Base-by-base conservation (phyloP, 1,284 basidiomycete species). In the Marasmius sp. region DNA sequence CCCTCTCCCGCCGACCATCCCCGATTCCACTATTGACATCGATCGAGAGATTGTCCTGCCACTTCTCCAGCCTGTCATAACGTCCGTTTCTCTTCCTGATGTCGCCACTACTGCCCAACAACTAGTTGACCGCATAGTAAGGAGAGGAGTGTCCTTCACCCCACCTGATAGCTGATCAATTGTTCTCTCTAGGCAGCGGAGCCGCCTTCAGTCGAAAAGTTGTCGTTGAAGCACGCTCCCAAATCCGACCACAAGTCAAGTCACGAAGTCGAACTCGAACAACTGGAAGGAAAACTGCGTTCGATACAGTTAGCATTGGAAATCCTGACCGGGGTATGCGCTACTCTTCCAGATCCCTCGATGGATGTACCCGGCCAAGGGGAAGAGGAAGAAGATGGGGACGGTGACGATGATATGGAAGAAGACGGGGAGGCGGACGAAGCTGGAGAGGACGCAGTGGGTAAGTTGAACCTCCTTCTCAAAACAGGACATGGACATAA, bases 251-350 rank as follows among this genome's bases (percentile, higher is more conserved):
- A 95, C 73, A 89, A 85, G 70, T 84, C 89, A 2, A 70, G 80
- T 0, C 81, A 81, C 7, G 91, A 94, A 69, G 64, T 85, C 14
- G 85, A 89, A 69, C 81, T 97, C 6, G 89, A 92, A 62, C 77
- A 79, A n/a, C 77, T 94, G 45, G 95, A 97, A 74, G 77, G 81
- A 12, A 85, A 78, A 63, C 74, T 97, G 57, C 83, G 88, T 64
- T 91, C 91, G 3, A 81, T 93, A 8, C 88, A 91, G 65, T 81
- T 95, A 39, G 85, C 91, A 18, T 80, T 97, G 38, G 95, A 97
- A 75, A 86, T 97, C 57, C 75, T 97, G 66, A 95, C 93, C 0
- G 89, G 89, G 37, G 81, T 85, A n/a, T 96, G 93, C 71, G 94
- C 93, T n/a, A 92, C 89, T 10, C 75, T 96, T 38, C 91, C 93